phyloP scores from a whole-genome alignment of 2,329 filamentous ascomycete genomes.

The Claviceps sorghi region DNA sequence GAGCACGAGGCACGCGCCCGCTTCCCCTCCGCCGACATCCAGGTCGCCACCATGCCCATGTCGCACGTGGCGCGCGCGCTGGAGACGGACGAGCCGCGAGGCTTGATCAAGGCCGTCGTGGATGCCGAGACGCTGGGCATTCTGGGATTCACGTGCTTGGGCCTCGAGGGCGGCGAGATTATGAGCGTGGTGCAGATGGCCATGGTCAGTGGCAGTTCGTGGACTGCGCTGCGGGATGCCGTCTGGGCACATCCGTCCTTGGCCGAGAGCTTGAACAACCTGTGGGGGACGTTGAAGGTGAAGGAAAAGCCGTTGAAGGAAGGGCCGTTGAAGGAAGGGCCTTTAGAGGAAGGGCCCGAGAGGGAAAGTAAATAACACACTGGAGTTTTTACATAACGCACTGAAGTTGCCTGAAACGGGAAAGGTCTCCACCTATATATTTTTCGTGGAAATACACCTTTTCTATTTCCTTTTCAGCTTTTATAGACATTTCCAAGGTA shows the following conservation, averaged over 20 bases:
- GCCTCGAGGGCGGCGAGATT: not conserved
- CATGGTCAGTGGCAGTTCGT: not conserved
- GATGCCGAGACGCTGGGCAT: not conserved
- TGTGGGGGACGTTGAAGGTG: not conserved
- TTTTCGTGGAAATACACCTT: too few species aligned
- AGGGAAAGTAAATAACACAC: too few species aligned
- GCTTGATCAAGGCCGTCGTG: not conserved
- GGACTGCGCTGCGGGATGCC: not conserved
- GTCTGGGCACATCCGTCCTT: not conserved
- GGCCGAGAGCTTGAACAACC: not conserved
- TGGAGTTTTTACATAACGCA: too few species aligned
- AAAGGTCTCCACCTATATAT: too few species aligned
- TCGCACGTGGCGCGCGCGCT: not conserved
- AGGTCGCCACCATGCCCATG: not conserved
- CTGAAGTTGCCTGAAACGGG: too few species aligned
- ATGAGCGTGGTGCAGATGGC: not conserved
- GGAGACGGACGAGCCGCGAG: not conserved
- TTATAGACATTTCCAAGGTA: too few species aligned
- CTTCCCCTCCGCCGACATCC: not conserved
- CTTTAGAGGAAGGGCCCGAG: too few species aligned
- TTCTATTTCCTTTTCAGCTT: too few species aligned
- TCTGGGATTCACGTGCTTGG: not conserved
- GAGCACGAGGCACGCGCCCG: not conserved
- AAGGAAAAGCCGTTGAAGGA: too few species aligned
- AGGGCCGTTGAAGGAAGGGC: too few species aligned